phyloP scores from a whole-genome alignment of 805 yeast genomes.

The Teunomyces stri region DNA sequence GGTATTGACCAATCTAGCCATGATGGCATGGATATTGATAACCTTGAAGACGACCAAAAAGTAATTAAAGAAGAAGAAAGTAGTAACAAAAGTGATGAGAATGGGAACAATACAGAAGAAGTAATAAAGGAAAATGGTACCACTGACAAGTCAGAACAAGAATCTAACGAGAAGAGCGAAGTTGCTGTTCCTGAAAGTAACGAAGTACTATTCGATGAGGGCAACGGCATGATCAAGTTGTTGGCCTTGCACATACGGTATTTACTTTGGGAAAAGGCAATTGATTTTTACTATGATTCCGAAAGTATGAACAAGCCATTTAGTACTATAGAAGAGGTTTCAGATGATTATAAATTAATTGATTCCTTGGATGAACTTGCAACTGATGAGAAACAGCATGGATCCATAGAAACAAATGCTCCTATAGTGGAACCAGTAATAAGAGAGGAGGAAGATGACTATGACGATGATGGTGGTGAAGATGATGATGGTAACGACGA shows the following conservation, averaged over 20 bases:
- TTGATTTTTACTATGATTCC: slow-evolving; percentile 43
- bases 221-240: slow-evolving; percentile 24
- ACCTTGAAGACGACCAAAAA: neutral
- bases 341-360: slow-evolving; percentile 35
- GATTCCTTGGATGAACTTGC: slow-evolving; percentile 28
- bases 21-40: slow-evolving; percentile 8
- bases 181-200: slow-evolving; percentile 15
- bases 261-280: slow-evolving; percentile 69
- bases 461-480: slow-evolving; percentile 22
- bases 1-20: slow-evolving; percentile 3
- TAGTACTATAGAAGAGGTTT: slow-evolving; percentile 27
- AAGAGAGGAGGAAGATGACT: slow-evolving; percentile 40
- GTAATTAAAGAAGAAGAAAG: slow-evolving; percentile 7
- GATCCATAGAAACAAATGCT: neutral
- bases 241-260: slow-evolving; percentile 65
- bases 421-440: slow-evolving; percentile 9
- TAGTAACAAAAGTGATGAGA: slow-evolving; percentile 11
- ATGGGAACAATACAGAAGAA: slow-evolving; percentile 28
- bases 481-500: slow-evolving; percentile 16
- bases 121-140: slow-evolving; percentile 7
- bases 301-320: slow-evolving; percentile 10
- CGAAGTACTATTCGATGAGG: slow-evolving; percentile 41
- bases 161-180: slow-evolving; percentile 28
- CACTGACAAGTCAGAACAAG: slow-evolving; percentile 10
- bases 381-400: slow-evolving; percentile 11